Base-by-base conservation (phyloP, 2,329 filamentous ascomycete genomes). In the Thermomyces lanuginosus region DNA sequence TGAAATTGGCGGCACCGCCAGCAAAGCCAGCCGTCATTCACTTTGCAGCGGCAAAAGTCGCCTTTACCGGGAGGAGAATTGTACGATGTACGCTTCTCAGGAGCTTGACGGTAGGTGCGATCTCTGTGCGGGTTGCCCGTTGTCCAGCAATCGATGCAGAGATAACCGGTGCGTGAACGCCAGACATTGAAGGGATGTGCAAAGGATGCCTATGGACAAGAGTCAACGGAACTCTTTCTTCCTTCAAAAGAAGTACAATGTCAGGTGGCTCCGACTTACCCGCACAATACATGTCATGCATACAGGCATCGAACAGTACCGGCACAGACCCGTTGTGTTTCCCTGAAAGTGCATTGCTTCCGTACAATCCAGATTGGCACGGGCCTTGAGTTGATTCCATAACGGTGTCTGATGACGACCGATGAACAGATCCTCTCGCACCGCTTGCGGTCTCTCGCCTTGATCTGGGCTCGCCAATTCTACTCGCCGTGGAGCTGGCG, bases 281-380 rank as follows among this genome's bases (percentile, higher is more conserved):
- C 37, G 38, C 16, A 48, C 44, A 7, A 48, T 39, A 28, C 44
- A 48, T 5, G 41, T 41, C 16, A 43, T 43, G 25, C 45, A 48
- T 10, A 48, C 40, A 15, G 43, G 44, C 26, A 33, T 36, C 8
- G 42, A 46, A 27, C 45, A 48, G 29, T 39, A 44, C 8, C 36
- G 38, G 29, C 45, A 48, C 14, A 41, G 32, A 3, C 29, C 28
- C 4, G 30, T 22, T 11, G 34, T 33, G 15, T 38, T 29, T 2
- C 40, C 41, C 26, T 39, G 42, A 15, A 36, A 41, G 26, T 48
- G 45, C 8, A 29, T 35, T 6, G 19, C 28, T 13, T 43, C 42
- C 2, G 39, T 38, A 30, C 45, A 48, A 16, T 34, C 29, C 30
- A 41, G 41, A 4, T 32, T 32, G 8, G 41, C 36, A 11, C 24